These are phyloP conservation scores for Malassezia vespertilionis DNA, from an alignment of 1,284 basidiomycete species.

Conservation along the genomic window DNA sequence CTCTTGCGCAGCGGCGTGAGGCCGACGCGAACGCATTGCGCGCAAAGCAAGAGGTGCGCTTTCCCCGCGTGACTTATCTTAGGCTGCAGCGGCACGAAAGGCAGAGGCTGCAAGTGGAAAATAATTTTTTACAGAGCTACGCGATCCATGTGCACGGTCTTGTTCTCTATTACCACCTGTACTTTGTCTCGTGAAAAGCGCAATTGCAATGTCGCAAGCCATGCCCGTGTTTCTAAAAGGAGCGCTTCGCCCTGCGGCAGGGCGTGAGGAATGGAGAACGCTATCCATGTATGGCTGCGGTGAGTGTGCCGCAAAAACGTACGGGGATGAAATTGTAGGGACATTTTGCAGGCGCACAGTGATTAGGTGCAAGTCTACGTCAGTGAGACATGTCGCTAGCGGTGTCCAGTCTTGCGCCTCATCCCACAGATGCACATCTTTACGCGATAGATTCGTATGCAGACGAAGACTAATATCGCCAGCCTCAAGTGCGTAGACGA, in stretches of 20 bases:
- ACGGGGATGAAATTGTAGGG: too few species aligned
- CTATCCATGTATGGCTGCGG: too few species aligned
- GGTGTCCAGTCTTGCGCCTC: background rate
- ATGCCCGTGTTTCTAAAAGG: too few species aligned
- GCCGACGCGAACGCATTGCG: slow-evolving; percentile 36
- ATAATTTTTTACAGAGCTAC: slow-evolving; percentile 4
- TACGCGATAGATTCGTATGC: too few species aligned
- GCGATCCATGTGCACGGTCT: slow-evolving; percentile 10
- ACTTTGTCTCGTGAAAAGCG: too few species aligned
- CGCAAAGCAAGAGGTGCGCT: slow-evolving; percentile 40
- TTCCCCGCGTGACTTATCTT: background rate
- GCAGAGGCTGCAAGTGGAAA: background rate
- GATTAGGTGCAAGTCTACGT: background rate
- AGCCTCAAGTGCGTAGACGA: slow-evolving; percentile 4
- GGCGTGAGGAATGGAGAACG: too few species aligned
- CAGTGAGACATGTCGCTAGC: background rate
- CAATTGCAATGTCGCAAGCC: too few species aligned
- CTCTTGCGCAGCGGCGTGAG: slow-evolving; percentile 33
- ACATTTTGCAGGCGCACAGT: too few species aligned
- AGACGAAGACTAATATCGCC: too few species aligned
- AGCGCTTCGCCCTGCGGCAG: too few species aligned
- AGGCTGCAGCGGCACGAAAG: slow-evolving; percentile 14
- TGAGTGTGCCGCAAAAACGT: too few species aligned
- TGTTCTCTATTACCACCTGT: too few species aligned
- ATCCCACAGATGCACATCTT: background rate